phyloP scores from a whole-genome alignment of 768 basidiomycete genomes.

The Lentinus brumalis region DNA sequence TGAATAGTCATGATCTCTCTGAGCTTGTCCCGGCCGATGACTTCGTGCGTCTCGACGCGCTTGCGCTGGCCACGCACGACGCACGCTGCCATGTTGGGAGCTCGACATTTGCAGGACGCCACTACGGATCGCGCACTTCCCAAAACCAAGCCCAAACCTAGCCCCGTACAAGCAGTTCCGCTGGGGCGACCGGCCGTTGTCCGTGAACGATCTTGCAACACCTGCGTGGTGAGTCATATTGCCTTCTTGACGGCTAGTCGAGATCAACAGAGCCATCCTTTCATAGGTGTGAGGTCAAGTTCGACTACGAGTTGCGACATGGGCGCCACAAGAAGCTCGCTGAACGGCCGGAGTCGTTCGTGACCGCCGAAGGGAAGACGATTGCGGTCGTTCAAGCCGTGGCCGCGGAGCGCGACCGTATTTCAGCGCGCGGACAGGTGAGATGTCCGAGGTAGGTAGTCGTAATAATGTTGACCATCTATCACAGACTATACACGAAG shows the following conservation, averaged over 20 bases:
- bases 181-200: slow-evolving; percentile 42
- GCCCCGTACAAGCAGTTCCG: slow-evolving; percentile 48
- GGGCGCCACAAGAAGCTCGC: slow-evolving; percentile 50
- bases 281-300: slow-evolving; percentile 79
- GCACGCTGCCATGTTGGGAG: not conserved
- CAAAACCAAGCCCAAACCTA: not conserved
- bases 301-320: slow-evolving; percentile 73
- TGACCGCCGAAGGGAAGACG: slow-evolving; percentile 56
- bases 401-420: slow-evolving; percentile 56
- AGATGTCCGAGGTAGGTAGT: not conserved
- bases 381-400: slow-evolving; percentile 55
- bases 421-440: slow-evolving; percentile 57
- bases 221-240: slow-evolving; percentile 55
- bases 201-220: slow-evolving; percentile 63
- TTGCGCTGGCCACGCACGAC: slow-evolving; percentile 18
- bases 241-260: not conserved
- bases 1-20: slow-evolving; percentile 44
- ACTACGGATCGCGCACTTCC: not conserved
- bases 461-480: not conserved
- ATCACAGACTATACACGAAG: slow-evolving; percentile 68
- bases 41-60: slow-evolving; percentile 50
- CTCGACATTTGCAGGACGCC: slow-evolving; percentile 16
- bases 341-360: slow-evolving; percentile 57
- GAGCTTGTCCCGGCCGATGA: slow-evolving; percentile 58
- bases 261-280: not conserved